Base-by-base conservation (phyloP, 306 rosid genomes). In the Echinosophora koreensis region DNA sequence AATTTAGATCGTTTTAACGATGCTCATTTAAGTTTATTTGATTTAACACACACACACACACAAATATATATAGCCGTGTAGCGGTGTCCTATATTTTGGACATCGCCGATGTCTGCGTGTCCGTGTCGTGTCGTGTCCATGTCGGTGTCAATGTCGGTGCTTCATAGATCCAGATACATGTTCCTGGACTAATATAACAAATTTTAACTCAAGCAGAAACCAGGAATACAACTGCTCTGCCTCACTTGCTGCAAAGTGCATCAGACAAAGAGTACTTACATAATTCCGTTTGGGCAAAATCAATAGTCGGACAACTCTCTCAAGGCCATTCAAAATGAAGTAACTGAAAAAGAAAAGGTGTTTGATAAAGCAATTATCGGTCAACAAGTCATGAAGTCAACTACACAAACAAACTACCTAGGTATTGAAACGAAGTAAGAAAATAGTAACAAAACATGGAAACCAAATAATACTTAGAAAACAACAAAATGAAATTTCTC, bases 251-350 rank as follows among this genome's bases (percentile, higher is more conserved):
- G 46, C 14, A 37, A 71, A 61, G 74, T 28, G 39, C 28, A 38
- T n/a, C 56, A 41, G 28, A 72, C 2, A 32, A 39, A 77, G 30
- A 70, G 82, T 83, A 54, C 97, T 90, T 89, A 95, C 98, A 77
- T 90, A 88, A 80, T 95, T 95, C 74, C 96, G 78, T 89, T 95
- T 95, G 16, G 93, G 98, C 76, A 87, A 5, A 84, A 95, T 95
- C 69, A 92, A 46, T 38, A 88, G 92, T 14, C 97, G 93, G 81
- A 91, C 86, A 83, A 89, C 97, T 83, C 97, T 89, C 88, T 92
- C 98, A 64, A 90, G 87, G 83, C 98, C 98, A 82, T 92, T 95
- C 89, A 87, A 58, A 64, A 95, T 67, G 84, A 95, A 95, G 89
- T 95, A 95, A 57, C 98, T 95, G 89, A 49, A 82, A 83, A 83